These are phyloP conservation scores for Sphaceloma murrayae DNA, from an alignment of 2,329 filamentous ascomycete species.

Conservation along the genomic window DNA sequence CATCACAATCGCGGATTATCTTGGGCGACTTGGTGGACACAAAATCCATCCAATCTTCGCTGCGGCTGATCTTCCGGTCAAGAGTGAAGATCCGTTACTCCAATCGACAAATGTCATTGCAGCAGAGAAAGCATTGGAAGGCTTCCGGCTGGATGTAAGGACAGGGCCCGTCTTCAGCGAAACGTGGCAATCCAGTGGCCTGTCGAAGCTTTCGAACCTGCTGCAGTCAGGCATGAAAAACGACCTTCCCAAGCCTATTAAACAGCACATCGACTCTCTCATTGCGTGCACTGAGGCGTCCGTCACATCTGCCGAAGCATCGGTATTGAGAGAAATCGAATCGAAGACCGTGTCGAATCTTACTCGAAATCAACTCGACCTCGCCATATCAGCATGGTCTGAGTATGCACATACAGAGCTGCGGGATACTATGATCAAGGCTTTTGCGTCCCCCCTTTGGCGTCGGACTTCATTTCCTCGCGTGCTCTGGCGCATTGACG, in stretches of 20 bases:
- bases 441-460: constrained; percentile 70
- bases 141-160: constrained; percentile 27
- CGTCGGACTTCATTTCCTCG: constrained; percentile 84
- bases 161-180: constrained; percentile 29
- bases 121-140: constrained; percentile 53
- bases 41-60: constrained; percentile 40
- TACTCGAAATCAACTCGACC: constrained; percentile 44
- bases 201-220: constrained; percentile 24
- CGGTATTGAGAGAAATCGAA: constrained; percentile 26
- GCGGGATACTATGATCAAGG: constrained; percentile 65
- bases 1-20: constrained; percentile 40
- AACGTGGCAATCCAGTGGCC: constrained; percentile 29
- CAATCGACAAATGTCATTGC: constrained; percentile 7
- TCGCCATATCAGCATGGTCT: constrained; percentile 60
- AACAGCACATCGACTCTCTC: constrained; percentile 57
- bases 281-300: constrained; percentile 46
- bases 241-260: constrained; percentile 58
- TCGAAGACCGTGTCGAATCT: constrained; percentile 34
- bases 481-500: constrained; percentile 87
- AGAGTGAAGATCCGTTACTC: too few relatives aligned
- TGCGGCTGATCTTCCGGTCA: constrained; percentile 50
- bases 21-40: constrained; percentile 25
- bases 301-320: constrained; percentile 43
- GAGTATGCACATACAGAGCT: constrained; percentile 74
- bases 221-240: constrained; percentile 19